Base-by-base conservation (phyloP, 83 land plant genomes). In the Thuja plicata region DNA sequence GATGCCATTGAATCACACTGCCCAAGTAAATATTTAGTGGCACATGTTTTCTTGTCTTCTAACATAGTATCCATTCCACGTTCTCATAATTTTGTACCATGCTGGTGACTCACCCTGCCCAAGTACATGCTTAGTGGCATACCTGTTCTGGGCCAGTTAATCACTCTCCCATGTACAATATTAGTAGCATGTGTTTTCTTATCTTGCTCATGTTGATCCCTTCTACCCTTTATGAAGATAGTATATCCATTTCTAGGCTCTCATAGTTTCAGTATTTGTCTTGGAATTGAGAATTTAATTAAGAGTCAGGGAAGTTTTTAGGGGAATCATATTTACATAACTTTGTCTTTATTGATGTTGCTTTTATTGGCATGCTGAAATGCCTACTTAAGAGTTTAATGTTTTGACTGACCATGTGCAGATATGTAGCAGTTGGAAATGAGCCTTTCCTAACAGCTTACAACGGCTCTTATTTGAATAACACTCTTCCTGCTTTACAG, bases 401-500 rank as follows among this genome's bases (percentile, higher is more conserved):
- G 46, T 81, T 82, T 43, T 83, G 34, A 48, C 50, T 60, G 13
- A 87, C 43, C 17, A 54, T 83, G 6, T 17, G 37, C 92, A 94
- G 94, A 87, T 94, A 92, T 66, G 93, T 95, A 7, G 95, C 93
- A 8, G 94, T 95, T 43, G 96, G 95, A 32, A 95, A 95, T 45
- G 96, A 95, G 89, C 94, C 96, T 9, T 93, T 93, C 85, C 54
- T 95, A 73, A 54, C 60, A n/a, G 71, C 88, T 4, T 95, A 93
- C 93, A 93, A 95, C 19, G 95, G 93, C 6, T 11, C 91, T 2
- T 90, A 60, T 83, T 0, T 85, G 16, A 85, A 91, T 8, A 70
- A 79, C 1, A 91, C 91, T 7, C 86, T 92, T 43, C 94, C 95
- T 1, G 94, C 96, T 16, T 45, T 95, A 66, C 40, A 89, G 48